Evolutionary conservation across 768 basidiomycete genomes (phyloP), one percentile per base, ranked within the genome.

Genomic region (Megacollybia marginata): DNA sequence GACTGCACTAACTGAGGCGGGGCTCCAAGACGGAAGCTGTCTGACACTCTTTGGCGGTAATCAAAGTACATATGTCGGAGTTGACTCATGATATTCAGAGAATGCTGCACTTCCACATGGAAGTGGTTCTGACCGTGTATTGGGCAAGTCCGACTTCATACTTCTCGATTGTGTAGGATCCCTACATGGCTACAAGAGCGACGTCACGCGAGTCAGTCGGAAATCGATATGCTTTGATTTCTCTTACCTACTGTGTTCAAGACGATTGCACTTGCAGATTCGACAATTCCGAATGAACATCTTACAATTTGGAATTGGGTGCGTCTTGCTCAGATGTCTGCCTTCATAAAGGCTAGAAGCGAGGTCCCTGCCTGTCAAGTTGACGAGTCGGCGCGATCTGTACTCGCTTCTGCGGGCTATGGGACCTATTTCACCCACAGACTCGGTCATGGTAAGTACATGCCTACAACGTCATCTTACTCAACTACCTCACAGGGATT

Each of bases 51-150:
- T 94, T 59, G 89, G 90, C 59, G 83, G 89, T 88, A 54, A 50
- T 77, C 66, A 15, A 34, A 20, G 44, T 34, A 35, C 20, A 36
- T 20, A 20, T 44, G 36, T 11, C 16, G 13, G 15, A 15, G 4
- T 44, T 44, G 44, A 48, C 7, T 44, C 9, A 44, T 16, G 32
- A 23, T 15, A 3, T 10, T 11, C 61, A 92, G 91, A 86, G 52
- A 88, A 92, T 56, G 91, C 89, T 5, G 90, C 89, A 2, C 76
- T 90, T 19, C 91, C 90, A 3, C 92, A 93, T 61, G 92, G 90
- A 6, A 72, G 75, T 34, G 87, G 88, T 2, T 83, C 83, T 0
- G 85, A 92, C 59, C 76, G 82, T 32, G 57, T 58, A 1, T 69
- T 92, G 11, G 66, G 63, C 1, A 60, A 66, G 48, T 58, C 70